These are phyloP conservation scores for Excoecaria cochinchinensis DNA, from an alignment of 345 rosid species.

Conservation along the genomic window DNA sequence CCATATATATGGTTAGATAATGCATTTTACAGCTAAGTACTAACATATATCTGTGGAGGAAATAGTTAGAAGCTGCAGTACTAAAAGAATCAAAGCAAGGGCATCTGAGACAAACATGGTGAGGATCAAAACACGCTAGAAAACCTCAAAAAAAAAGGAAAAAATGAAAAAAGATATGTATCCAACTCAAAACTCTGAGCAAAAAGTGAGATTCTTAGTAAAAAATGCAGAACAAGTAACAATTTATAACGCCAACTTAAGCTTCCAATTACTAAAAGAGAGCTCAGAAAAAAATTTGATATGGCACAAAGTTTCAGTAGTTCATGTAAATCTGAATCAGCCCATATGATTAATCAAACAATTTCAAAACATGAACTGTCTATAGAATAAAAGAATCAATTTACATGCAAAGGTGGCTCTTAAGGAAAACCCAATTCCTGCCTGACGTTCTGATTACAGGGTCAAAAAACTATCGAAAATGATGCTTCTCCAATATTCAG, in stretches of 20 bases:
- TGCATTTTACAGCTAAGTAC: no score
- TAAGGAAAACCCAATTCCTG: conserved; percentile 1
- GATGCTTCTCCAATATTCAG: conserved; percentile 11
- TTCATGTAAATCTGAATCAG: neutral
- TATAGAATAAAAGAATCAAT: conserved; percentile 3
- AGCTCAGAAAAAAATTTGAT: neutral
- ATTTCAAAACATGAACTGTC: conserved; percentile 7
- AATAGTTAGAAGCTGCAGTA: neutral
- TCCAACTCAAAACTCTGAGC: neutral
- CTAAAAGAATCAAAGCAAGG: neutral
- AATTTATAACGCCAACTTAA: neutral
- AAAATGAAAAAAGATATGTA: neutral
- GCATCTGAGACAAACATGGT: neutral
- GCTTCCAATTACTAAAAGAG: neutral
- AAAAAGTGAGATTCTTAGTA: neutral
- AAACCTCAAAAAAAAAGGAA: neutral
- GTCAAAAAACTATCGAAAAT: conserved; percentile 9
- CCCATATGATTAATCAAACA: neutral
- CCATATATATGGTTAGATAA: no score
- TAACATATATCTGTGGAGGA: neutral
- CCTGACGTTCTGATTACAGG: conserved; percentile 18
- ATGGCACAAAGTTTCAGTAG: conserved; percentile 1
- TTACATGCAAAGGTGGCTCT: conserved; percentile 1
- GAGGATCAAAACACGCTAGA: neutral
- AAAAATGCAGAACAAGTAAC: neutral